Conservation (phyloP, 257 asterid genomes). For the Solanum peruvianum region DNA sequence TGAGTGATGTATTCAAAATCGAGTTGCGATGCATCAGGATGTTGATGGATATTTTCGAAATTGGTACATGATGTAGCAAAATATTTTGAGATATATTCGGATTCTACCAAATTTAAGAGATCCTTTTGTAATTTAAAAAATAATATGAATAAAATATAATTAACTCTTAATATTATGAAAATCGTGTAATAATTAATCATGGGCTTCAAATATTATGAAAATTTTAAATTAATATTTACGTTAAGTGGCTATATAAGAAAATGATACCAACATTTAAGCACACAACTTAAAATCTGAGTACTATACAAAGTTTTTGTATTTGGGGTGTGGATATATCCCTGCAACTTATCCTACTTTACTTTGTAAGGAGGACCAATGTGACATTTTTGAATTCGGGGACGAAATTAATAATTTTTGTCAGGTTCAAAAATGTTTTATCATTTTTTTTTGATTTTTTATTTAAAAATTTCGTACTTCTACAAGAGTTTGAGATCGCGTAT, state of each 20-base stretch:
- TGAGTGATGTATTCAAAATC: no score
- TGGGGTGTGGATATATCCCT: not conserved
- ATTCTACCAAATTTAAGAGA: no score
- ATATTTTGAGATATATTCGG: no score
- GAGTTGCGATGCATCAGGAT: no score
- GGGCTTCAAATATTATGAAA: not conserved
- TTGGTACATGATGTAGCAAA: no score
- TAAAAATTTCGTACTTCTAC: not conserved
- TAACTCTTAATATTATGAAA: no score
- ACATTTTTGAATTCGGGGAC: not conserved
- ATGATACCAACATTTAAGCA: not conserved
- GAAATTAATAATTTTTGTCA: not conserved
- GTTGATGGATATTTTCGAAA: no score
- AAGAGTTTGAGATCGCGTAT: not conserved
- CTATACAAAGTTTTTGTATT: not conserved
- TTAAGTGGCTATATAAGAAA: not conserved
- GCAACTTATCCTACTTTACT: not conserved
- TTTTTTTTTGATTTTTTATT: not conserved
- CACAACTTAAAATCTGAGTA: not conserved
- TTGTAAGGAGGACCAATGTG: not conserved
- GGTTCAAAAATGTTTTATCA: not conserved
- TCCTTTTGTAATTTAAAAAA: no score
- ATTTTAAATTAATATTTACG: not conserved
- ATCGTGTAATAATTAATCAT: not conserved
- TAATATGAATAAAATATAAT: no score